A percentile compares a stretch with the other conserved stretches of the same genome.
Conservation (phyloP, 805 yeast genomes). For the Starmerella powellii region DNA sequence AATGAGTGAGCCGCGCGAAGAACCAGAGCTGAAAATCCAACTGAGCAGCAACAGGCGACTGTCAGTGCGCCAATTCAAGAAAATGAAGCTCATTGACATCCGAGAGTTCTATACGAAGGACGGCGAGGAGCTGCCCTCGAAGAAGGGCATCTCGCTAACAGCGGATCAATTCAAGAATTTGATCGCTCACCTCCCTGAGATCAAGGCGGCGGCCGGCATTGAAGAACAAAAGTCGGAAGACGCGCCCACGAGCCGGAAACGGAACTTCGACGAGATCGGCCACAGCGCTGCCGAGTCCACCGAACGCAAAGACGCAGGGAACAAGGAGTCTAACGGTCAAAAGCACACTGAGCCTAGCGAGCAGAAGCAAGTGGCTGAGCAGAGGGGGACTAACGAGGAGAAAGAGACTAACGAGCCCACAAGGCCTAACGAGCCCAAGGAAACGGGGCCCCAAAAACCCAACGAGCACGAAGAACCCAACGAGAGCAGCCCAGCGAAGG, state of each 20-base stretch:
- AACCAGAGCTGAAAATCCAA: slow-evolving; percentile 23
- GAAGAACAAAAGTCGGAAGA: not conserved
- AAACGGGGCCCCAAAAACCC: no score
- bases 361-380: no score
- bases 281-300: not conserved
- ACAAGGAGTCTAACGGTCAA: no score
- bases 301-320: no score
- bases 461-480: no score
- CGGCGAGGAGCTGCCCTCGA: slow-evolving; percentile 66
- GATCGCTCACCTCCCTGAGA: slow-evolving; percentile 6
- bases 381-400: not conserved
- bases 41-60: slow-evolving; percentile 55
- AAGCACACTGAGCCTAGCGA: no score
- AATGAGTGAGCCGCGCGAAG: not conserved
- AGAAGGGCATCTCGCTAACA: slow-evolving; percentile 37
- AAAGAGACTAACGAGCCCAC: no score
- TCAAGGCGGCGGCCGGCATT: slow-evolving; percentile 8
- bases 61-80: slow-evolving; percentile 60
- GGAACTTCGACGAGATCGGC: not conserved
- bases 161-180: slow-evolving; percentile 16
- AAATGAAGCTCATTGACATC: slow-evolving; percentile 59
- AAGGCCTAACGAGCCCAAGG: no score
- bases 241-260: not conserved
- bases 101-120: slow-evolving; percentile 62
- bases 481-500: no score